Evolutionary conservation across 192 early-diverging fungal genomes (phyloP).

Genomic region (Coemansia sp.): DNA sequence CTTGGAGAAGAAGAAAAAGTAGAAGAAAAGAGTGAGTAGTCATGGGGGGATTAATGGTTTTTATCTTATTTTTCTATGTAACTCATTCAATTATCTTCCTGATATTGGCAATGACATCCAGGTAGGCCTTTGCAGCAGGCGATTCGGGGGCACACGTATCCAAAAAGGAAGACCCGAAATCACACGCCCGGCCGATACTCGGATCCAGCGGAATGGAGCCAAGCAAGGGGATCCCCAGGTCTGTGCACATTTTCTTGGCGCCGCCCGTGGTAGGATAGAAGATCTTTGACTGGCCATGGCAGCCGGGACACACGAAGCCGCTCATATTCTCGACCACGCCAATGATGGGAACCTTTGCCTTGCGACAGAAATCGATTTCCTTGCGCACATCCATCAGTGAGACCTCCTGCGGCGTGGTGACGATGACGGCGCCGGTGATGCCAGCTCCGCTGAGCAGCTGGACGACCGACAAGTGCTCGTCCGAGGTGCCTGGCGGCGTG

Average conservation of each 20-base stretch:
- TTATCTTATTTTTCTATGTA: conserved; percentile 4
- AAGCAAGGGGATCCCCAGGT: conserved; percentile 63
- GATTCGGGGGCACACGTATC: conserved; percentile 82
- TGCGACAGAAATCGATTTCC: conserved; percentile 91
- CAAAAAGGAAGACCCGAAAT: conserved; percentile 86
- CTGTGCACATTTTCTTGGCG: conserved; percentile 63
- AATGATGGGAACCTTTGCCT: conserved; percentile 79
- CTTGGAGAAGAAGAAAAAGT: conserved; percentile 17
- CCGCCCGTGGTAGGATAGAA: conserved; percentile 81
- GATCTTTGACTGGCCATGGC: conserved; percentile 71
- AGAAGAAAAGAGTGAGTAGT: background rate
- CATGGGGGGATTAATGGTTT: background rate
- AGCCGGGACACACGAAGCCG: conserved; percentile 94
- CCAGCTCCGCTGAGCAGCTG: conserved; percentile 74
- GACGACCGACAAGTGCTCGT: conserved; percentile 91
- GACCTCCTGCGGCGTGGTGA: conserved; percentile 94
- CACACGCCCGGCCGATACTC: conserved; percentile 77
- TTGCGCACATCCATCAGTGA: conserved; percentile 89
- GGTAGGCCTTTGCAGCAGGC: conserved; percentile 72
- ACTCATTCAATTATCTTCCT: conserved; percentile 6
- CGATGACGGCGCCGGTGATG: conserved; percentile 85
- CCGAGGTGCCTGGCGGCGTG: conserved; percentile 96
- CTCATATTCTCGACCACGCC: conserved; percentile 98
- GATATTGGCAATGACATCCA: conserved; percentile 58
- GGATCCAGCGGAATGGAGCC: conserved; percentile 80